These are phyloP conservation scores for Paspalum notatum DNA, from an alignment of 176 grass and related monocot genomes.

Conservation along the genomic window DNA sequence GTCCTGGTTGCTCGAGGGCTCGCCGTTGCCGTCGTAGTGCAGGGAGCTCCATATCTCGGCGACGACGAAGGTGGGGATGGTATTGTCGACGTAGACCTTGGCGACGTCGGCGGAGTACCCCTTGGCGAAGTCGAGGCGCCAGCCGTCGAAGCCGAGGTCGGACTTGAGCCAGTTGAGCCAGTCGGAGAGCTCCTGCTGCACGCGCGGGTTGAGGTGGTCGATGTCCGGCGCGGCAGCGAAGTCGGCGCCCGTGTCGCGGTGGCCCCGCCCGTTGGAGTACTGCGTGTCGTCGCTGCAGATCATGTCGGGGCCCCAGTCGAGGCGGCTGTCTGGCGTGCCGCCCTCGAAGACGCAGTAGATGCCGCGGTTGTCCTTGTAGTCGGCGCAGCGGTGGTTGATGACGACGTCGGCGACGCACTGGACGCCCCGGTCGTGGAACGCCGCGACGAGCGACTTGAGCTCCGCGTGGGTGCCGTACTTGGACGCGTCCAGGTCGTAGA, in stretches of 20 bases:
- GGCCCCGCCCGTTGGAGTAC: constrained; percentile 76
- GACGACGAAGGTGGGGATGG: constrained; percentile 57
- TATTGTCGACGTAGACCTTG: constrained; percentile 62
- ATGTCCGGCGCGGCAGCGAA: constrained; percentile 77
- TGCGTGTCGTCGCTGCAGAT: constrained; percentile 81
- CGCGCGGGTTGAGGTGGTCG: constrained; percentile 82
- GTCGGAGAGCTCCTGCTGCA: constrained; percentile 78
- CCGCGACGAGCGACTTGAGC: constrained; percentile 58
- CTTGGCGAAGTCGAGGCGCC: constrained; percentile 83
- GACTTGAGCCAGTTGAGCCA: constrained; percentile 92
- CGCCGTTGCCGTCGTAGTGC: constrained; percentile 60
- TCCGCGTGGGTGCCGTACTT: constrained; percentile 70
- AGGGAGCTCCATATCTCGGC: constrained; percentile 86
- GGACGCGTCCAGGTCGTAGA: constrained; percentile 77
- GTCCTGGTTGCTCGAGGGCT: constrained; percentile 71
- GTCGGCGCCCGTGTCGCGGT: constrained; percentile 68
- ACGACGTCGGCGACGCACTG: constrained; percentile 78
- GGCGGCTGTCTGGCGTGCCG: constrained; percentile 61
- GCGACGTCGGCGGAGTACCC: constrained; percentile 69
- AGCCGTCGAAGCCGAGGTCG: constrained; percentile 77
- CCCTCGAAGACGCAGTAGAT: constrained; percentile 93
- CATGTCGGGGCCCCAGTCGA: constrained; percentile 90
- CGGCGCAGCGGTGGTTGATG: constrained; percentile 91
- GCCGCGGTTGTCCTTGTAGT: constrained; percentile 70
- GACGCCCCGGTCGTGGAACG: constrained; percentile 56